Evolutionary conservation across 2,329 filamentous ascomycete genomes (phyloP).

Genomic region (Endoconidiophora polonica): DNA sequence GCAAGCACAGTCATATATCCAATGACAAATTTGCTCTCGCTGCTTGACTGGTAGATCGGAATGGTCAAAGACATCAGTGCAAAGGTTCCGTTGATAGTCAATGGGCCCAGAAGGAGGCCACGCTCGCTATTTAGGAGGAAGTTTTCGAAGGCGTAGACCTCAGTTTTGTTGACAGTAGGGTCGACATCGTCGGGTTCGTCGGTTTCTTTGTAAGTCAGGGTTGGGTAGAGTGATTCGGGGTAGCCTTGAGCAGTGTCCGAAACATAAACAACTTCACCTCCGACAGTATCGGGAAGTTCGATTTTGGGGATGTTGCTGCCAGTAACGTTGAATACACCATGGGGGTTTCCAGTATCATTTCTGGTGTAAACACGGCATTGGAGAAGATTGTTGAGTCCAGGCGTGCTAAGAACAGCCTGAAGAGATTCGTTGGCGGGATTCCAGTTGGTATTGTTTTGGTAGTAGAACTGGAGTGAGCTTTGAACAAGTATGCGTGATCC

Average conservation of each 20-base stretch:
- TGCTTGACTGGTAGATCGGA: conserved; percentile 41
- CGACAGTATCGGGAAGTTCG: conserved; percentile 40
- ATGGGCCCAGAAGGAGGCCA: conserved; percentile 60
- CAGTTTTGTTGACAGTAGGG: conserved; percentile 21
- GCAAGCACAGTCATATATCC: conserved; percentile 76
- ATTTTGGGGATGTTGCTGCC: conserved; percentile 32
- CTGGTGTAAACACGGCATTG: conserved; percentile 60
- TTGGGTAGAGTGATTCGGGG: conserved; percentile 58
- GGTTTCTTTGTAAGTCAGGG: conserved; percentile 47
- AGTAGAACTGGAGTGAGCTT: conserved; percentile 33
- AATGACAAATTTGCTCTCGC: conserved; percentile 30
- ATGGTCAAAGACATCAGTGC: conserved; percentile 68
- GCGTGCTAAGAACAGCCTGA: conserved; percentile 48
- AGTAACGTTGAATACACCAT: conserved; percentile 50
- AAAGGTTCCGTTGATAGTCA: conserved; percentile 53
- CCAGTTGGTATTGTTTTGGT: conserved; percentile 49
- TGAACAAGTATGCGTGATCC: conserved; percentile 49
- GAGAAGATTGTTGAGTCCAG: conserved; percentile 39
- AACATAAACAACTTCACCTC: conserved; percentile 43
- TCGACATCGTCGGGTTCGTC: conserved; percentile 25
- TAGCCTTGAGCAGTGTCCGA: conserved; percentile 50
- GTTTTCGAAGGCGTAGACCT: conserved; percentile 24
- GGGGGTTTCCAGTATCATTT: conserved; percentile 39
- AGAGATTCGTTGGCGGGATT: conserved; percentile 44
- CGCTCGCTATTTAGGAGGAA: conserved; percentile 33